Evolutionary conservation across 441 rosid species (phyloP).

Genomic region (Mallotus repandus): DNA sequence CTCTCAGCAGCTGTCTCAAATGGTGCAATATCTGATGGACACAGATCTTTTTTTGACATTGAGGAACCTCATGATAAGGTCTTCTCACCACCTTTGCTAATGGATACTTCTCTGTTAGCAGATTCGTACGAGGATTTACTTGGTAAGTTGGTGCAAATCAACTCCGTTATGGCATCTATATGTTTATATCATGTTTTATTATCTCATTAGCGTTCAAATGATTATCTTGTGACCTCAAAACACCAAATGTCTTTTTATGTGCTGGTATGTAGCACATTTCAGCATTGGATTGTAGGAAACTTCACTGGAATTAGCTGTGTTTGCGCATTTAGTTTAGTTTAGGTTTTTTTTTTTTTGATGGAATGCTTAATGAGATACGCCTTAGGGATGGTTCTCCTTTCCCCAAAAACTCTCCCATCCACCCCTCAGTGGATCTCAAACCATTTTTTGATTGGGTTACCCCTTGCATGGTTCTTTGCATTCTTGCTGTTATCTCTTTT

Average conservation of each 20-base stretch:
- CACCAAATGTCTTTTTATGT: neutral
- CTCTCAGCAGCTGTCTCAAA: slow-evolving; percentile 64
- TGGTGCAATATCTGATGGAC: slow-evolving; percentile 56
- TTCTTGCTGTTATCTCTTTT: neutral
- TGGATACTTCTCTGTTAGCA: slow-evolving; percentile 70
- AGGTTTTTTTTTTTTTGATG: neutral
- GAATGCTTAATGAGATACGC: neutral
- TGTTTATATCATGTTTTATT: neutral
- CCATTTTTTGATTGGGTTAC: neutral
- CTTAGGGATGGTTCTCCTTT: neutral
- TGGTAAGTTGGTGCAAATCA: slow-evolving; percentile 46
- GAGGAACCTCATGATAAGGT: slow-evolving; percentile 74
- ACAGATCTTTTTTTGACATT: slow-evolving; percentile 56
- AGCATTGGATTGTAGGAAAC: neutral
- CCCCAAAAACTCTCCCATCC: neutral
- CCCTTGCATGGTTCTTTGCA: neutral
- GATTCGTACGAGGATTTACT: slow-evolving; percentile 91
- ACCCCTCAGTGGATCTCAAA: neutral
- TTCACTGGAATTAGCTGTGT: neutral
- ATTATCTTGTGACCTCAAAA: slow-evolving; percentile 8
- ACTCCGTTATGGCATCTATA: neutral
- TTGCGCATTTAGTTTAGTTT: slow-evolving; percentile 2
- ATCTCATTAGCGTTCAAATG: neutral
- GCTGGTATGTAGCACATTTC: neutral
- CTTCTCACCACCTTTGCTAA: slow-evolving; percentile 88